Evolutionary conservation across 306 rosid species (phyloP).

Genomic region (Myrica gale): DNA sequence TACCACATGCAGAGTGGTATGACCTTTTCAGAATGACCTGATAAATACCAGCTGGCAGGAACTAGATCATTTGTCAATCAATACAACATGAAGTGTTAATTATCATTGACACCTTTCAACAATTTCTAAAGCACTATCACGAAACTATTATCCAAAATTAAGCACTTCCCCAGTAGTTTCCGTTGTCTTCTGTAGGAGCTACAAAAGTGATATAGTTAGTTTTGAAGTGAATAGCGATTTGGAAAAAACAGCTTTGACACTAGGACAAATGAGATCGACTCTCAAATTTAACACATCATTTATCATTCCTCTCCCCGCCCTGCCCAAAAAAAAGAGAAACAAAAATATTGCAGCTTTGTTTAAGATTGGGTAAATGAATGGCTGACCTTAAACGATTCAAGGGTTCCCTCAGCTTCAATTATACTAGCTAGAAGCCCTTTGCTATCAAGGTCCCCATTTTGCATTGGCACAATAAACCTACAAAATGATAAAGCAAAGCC

Average conservation of each 20-base stretch:
- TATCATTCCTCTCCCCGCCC: too few species aligned
- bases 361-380: constrained; percentile 14
- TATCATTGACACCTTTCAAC: background rate
- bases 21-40: too few species aligned
- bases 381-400: constrained; percentile 81
- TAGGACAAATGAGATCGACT: too few species aligned
- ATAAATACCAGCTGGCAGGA: too few species aligned
- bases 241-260: too few species aligned
- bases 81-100: background rate
- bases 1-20: too few species aligned
- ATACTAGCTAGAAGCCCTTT: constrained; percentile 77
- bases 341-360: too few species aligned
- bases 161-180: background rate
- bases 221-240: too few species aligned
- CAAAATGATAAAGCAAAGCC: constrained; percentile 19
- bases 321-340: too few species aligned
- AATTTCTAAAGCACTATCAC: background rate
- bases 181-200: background rate
- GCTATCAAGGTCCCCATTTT: constrained; percentile 84
- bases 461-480: constrained; percentile 83
- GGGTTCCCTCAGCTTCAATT: constrained; percentile 62
- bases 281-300: too few species aligned
- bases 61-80: too few species aligned
- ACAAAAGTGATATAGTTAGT: background rate
- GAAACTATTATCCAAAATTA: background rate